Conservation (phyloP, 129 eudicot genomes). For the Oenanthe sinensis region DNA sequence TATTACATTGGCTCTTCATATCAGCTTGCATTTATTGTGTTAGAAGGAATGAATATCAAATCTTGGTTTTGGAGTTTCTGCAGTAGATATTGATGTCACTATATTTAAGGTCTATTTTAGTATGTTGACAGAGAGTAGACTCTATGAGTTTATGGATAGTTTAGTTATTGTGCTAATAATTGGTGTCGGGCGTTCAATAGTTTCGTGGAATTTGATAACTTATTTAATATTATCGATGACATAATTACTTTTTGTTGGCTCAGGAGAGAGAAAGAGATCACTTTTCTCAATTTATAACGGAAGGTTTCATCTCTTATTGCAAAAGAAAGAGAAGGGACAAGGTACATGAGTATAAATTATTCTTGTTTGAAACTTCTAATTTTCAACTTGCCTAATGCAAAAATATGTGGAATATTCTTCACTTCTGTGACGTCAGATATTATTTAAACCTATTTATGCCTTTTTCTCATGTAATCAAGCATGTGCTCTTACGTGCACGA, state of each 20-base stretch:
- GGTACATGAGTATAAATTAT: constrained; percentile 27
- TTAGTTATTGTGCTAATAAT: background rate
- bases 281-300: constrained; percentile 96
- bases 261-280: constrained; percentile 98
- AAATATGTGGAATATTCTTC: background rate
- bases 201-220: background rate
- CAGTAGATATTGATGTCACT: background rate
- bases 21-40: background rate
- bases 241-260: constrained; percentile 9
- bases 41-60: background rate
- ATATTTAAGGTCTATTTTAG: background rate
- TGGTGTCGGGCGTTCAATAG: background rate
- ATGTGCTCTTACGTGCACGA: background rate
- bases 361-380: too few relatives aligned
- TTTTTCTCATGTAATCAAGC: background rate
- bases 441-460: background rate
- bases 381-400: background rate
- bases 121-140: background rate
- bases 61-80: background rate
- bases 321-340: constrained; percentile 95
- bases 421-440: background rate
- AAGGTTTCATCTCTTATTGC: constrained; percentile 94
- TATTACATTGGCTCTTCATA: background rate
- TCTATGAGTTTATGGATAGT: background rate
- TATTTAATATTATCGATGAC: background rate